A percentile compares a stretch with the other conserved stretches of the same genome.
These are phyloP conservation scores for Cercospora citrullina DNA, from an alignment of 2,329 filamentous ascomycete genomes.

Conservation along the genomic window DNA sequence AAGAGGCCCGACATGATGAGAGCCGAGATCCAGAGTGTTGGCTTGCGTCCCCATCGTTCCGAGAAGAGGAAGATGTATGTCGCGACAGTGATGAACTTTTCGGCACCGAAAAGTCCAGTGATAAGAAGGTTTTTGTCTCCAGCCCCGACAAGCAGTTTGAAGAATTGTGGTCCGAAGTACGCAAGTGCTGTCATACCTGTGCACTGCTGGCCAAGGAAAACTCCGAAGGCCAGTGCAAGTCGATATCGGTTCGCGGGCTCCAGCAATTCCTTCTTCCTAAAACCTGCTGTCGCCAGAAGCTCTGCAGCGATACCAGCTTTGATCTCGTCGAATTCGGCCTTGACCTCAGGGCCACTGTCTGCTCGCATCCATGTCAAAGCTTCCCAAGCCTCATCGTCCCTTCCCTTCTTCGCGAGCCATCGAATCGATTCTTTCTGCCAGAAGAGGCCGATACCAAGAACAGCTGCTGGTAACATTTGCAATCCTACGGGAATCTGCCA, in stretches of 20 bases:
- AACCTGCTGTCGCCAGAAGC: slow-evolving; percentile 42
- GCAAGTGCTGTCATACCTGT: slow-evolving; percentile 54
- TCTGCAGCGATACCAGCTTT: slow-evolving; percentile 51
- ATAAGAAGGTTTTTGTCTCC: slow-evolving; percentile 51
- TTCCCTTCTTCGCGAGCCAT: slow-evolving; percentile 52
- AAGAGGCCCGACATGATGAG: slow-evolving; percentile 41
- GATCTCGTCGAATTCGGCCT: slow-evolving; percentile 55
- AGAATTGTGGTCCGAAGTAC: slow-evolving; percentile 59
- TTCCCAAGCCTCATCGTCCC: slow-evolving; percentile 49
- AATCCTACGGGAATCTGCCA: slow-evolving; percentile 60
- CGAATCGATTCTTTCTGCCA: slow-evolving; percentile 53
- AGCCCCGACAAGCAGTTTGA: slow-evolving; percentile 52
- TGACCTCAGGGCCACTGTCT: slow-evolving; percentile 37
- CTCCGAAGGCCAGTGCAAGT: slow-evolving; percentile 47
- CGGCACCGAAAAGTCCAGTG: slow-evolving; percentile 55
- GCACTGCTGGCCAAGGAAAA: slow-evolving; percentile 56
- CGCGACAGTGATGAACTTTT: slow-evolving; percentile 53
- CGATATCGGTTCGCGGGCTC: slow-evolving; percentile 48
- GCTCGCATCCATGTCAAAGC: slow-evolving; percentile 56
- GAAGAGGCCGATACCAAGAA: slow-evolving; percentile 54
- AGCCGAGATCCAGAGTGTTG: slow-evolving; percentile 32
- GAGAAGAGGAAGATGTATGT: slow-evolving; percentile 55
- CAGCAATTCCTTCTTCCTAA: slow-evolving; percentile 46
- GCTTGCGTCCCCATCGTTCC: slow-evolving; percentile 48
- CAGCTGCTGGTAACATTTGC: slow-evolving; percentile 51